Evolutionary conservation across 176 grass and related monocot genomes (phyloP).

Genomic region (Typha latifolia): DNA sequence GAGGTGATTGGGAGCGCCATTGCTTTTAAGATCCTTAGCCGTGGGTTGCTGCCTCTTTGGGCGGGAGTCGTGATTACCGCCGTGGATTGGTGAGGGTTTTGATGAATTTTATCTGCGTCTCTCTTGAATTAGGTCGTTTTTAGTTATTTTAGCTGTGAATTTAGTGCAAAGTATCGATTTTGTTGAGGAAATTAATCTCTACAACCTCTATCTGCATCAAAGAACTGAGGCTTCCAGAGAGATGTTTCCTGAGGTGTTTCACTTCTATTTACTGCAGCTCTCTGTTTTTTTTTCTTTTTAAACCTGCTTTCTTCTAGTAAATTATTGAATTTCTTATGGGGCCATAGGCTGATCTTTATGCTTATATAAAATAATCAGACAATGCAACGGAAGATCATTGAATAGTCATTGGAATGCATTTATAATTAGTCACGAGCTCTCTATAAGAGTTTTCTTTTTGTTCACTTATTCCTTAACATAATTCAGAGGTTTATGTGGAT

Average conservation of each 20-base stretch:
- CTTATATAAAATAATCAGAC: no score
- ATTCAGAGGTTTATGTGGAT: no score
- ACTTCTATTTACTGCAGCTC: background rate
- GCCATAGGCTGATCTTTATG: no score
- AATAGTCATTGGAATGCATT: no score
- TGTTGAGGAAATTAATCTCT: no score
- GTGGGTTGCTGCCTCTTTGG: slow-evolving; percentile 79
- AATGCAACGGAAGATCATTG: no score
- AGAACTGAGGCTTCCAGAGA: background rate
- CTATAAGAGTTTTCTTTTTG: no score
- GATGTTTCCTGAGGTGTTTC: background rate
- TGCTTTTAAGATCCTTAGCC: slow-evolving; percentile 92
- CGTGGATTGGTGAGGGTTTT: slow-evolving; percentile 59
- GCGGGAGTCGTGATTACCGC: slow-evolving; percentile 90
- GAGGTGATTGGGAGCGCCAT: slow-evolving; percentile 96
- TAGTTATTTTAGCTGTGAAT: background rate
- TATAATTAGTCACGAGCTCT: no score
- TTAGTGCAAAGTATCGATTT: background rate
- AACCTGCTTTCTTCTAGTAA: no score
- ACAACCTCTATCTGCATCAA: background rate
- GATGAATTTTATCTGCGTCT: background rate
- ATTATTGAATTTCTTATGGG: no score
- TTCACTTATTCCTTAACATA: no score
- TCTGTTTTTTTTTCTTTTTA: background rate
- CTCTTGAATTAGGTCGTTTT: background rate